A percentile compares a stretch with the other conserved stretches of the same genome.
These are phyloP conservation scores for Astragalus membranaceus DNA, from an alignment of 306 rosid species.

Conservation along the genomic window DNA sequence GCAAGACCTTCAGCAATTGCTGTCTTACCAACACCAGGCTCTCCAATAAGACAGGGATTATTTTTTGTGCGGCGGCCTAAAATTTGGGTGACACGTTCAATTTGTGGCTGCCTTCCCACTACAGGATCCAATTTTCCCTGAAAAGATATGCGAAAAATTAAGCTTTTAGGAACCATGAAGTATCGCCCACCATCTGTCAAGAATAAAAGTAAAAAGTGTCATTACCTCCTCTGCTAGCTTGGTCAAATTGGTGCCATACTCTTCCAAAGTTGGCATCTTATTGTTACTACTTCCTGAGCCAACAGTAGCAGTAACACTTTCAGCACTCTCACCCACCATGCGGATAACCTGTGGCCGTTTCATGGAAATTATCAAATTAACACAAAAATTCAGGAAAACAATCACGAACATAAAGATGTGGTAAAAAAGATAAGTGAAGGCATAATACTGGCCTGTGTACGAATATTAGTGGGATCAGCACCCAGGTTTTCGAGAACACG, in stretches of 20 bases:
- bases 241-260: conserved; percentile 93
- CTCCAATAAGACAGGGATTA: conserved; percentile 97
- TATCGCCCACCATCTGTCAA: conserved; percentile 7
- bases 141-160: background rate
- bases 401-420: background rate
- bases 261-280: conserved; percentile 97
- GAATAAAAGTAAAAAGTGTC: background rate
- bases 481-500: conserved; percentile 97
- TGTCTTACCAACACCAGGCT: conserved; percentile 99
- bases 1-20: conserved; percentile 99
- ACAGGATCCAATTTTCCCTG: conserved; percentile 98
- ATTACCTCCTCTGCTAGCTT: conserved; percentile 94
- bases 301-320: conserved; percentile 83
- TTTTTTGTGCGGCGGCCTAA: conserved; percentile 93
- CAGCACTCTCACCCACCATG: conserved; percentile 99
- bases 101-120: conserved; percentile 94
- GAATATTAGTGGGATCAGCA: conserved; percentile 93
- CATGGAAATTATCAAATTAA: background rate
- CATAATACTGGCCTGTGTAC: conserved; percentile 74
- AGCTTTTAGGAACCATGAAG: background rate
- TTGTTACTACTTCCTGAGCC: conserved; percentile 83
- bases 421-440: background rate
- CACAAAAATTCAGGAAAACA: background rate
- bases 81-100: conserved; percentile 95
- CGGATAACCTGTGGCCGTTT: conserved; percentile 74